phyloP scores from a whole-genome alignment of 2,329 filamentous ascomycete genomes.

The Fusarium udum region DNA sequence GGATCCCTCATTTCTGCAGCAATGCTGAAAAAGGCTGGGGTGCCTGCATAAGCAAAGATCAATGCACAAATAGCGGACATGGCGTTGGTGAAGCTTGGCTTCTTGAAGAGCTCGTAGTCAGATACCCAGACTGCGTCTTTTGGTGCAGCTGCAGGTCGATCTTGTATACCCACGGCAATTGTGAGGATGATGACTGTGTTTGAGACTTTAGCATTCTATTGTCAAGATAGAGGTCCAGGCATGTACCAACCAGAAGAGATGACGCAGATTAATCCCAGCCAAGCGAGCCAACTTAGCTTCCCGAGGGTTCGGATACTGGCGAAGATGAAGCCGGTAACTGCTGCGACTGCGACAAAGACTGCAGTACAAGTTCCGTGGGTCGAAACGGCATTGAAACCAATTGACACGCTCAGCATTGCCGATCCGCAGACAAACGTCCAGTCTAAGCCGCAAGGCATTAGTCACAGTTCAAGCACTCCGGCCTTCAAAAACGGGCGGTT shows the following conservation, averaged over 20 bases:
- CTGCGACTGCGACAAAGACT: constrained; percentile 50
- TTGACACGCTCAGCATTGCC: constrained; percentile 46
- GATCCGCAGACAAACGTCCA: constrained; percentile 18
- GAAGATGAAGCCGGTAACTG: constrained; percentile 41
- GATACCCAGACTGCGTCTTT: constrained; percentile 12
- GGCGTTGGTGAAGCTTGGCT: constrained; percentile 18
- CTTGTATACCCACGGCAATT: constrained; percentile 36
- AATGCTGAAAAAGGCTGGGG: constrained; percentile 47
- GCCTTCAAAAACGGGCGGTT: rapidly evolving
- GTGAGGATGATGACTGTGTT: constrained; percentile 28
- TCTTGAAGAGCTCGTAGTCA: constrained; percentile 1
- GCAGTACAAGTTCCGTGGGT: constrained; percentile 52
- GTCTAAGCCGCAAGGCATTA: neutral
- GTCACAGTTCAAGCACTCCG: rapidly evolving
- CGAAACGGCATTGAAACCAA: constrained; percentile 51
- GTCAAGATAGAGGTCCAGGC: rapidly evolving
- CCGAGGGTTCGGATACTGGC: constrained; percentile 47
- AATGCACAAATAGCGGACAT: constrained; percentile 45
- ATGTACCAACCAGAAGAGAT: neutral
- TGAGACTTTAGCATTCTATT: neutral
- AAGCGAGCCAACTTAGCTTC: constrained; percentile 46
- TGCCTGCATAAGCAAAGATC: constrained; percentile 51
- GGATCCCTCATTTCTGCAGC: constrained; percentile 48
- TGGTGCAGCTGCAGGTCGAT: constrained; percentile 24
- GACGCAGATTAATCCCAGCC: constrained; percentile 32